phyloP scores from a whole-genome alignment of 495 filamentous ascomycete genomes.

The Pyronema omphalodes region DNA sequence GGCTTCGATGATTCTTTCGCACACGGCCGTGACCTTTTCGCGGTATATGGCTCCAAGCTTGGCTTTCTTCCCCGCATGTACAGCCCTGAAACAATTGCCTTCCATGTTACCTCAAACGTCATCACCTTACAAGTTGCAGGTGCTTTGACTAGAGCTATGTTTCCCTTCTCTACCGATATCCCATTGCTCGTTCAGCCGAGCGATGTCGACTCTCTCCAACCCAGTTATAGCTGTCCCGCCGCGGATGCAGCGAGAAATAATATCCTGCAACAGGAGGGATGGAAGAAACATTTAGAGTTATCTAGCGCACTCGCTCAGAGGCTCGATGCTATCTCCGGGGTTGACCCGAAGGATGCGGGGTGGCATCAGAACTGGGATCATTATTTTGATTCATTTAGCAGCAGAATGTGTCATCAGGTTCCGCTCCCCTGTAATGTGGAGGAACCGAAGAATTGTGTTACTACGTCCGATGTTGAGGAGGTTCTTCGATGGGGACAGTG shows the following conservation, averaged over 20 bases:
- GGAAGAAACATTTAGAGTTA: slow-evolving; percentile 40
- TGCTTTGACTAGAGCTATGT: slow-evolving; percentile 45
- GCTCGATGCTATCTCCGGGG: slow-evolving; percentile 42
- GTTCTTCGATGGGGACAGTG: slow-evolving; percentile 52
- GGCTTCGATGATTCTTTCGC: slow-evolving; percentile 47
- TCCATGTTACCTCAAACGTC: slow-evolving; percentile 50
- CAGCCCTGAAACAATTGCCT: slow-evolving; percentile 28
- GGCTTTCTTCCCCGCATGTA: slow-evolving; percentile 36
- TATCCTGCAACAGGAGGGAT: slow-evolving; percentile 34
- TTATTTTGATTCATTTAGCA: slow-evolving; percentile 56
- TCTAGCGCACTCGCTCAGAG: slow-evolving; percentile 31
- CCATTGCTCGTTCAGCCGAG: slow-evolving; percentile 25
- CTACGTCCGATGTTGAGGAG: slow-evolving; percentile 34
- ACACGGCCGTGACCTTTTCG: slow-evolving; percentile 46
- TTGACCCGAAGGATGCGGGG: slow-evolving; percentile 32
- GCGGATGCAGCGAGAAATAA: slow-evolving; percentile 29
- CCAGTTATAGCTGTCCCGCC: slow-evolving; percentile 38
- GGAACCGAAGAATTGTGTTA: slow-evolving; percentile 36
- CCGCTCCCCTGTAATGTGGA: slow-evolving; percentile 40
- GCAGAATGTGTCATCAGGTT: slow-evolving; percentile 46
- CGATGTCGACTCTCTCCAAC: slow-evolving; percentile 44
- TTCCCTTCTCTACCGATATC: slow-evolving; percentile 22
- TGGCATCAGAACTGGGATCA: slow-evolving; percentile 51
- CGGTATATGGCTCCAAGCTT: slow-evolving; percentile 42
- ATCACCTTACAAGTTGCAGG: slow-evolving; percentile 55